phyloP scores from a whole-genome alignment of 495 filamentous ascomycete genomes.

The Pyrenula massariospora region DNA sequence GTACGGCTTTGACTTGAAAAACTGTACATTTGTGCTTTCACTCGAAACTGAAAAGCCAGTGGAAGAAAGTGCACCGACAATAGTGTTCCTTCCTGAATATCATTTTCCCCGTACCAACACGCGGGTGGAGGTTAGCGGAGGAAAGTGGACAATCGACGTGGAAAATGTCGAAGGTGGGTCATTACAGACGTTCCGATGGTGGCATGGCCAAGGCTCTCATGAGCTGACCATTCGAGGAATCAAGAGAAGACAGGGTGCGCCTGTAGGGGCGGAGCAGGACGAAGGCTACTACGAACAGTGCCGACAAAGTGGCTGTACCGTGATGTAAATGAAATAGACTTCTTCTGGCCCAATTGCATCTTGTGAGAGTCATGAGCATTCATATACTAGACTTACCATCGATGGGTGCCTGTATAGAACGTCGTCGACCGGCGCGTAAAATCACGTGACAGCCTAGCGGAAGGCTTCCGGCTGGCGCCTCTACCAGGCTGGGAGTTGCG shows the following conservation, averaged over 20 bases:
- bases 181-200: slow-evolving; percentile 73
- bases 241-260: slow-evolving; percentile 42
- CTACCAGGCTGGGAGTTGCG: too few relatives aligned
- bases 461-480: too few relatives aligned
- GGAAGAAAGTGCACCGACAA: slow-evolving; percentile 54
- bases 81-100: slow-evolving; percentile 81
- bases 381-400: too few relatives aligned
- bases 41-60: slow-evolving; percentile 41
- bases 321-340: slow-evolving; percentile 36
- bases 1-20: slow-evolving; percentile 70
- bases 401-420: too few relatives aligned
- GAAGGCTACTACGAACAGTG: slow-evolving; percentile 53
- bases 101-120: slow-evolving; percentile 74
- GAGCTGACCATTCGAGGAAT: slow-evolving; percentile 66
- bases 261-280: slow-evolving; percentile 32
- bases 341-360: too few relatives aligned
- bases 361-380: neutral
- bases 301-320: slow-evolving; percentile 33
- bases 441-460: too few relatives aligned
- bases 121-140: slow-evolving; percentile 62
- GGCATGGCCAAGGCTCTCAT: slow-evolving; percentile 79
- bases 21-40: slow-evolving; percentile 59
- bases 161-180: slow-evolving; percentile 55
- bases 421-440: too few relatives aligned
- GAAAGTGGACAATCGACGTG: slow-evolving; percentile 75